Base-by-base conservation (phyloP, 257 asterid genomes). In the Voacanga thouarsii region DNA sequence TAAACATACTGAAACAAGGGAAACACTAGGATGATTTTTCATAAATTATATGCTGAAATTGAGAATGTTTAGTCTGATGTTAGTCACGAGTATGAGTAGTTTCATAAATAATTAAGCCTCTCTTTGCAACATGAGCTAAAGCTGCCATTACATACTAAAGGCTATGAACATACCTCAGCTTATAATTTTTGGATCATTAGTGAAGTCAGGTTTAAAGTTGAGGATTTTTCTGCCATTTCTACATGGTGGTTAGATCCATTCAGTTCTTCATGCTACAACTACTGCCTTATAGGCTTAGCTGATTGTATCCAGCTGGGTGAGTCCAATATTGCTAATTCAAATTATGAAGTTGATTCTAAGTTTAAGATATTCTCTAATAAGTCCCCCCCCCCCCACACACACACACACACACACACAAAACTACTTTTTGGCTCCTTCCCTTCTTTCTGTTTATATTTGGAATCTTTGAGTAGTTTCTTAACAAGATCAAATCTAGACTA, bases 401-500 rank as follows among this genome's bases (percentile, higher is more conserved):
- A n/a, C n/a, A n/a, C n/a, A n/a, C n/a, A n/a, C n/a, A n/a, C n/a
- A n/a, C n/a, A n/a, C n/a, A n/a, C n/a, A n/a, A n/a, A n/a, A n/a
- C 24, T 66, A 21, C 5, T 37, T 39, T 66, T 43, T 7, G 12
- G 12, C 50, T 39, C 45, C 26, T 11, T 33, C 26, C 49, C 26
- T 15, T 16, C 0, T 66, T 53, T 28, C 65, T 51, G 65, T 53
- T 71, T 47, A 24, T 28, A 49, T 10, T 72, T 51, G 26, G 24
- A 72, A 15, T 28, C 6, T 72, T 47, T 45, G 12, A 61, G 68
- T 67, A 18, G 43, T 55, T 53, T 3, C 28, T 30, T 74, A 30
- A 68, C 50, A 39, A 60, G 75, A 44, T 45, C 51, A 75, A 18
- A 63, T 53, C 60, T 79, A 18, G 53, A 55, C 73, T 80, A 53